phyloP scores from a whole-genome alignment of 1,284 basidiomycete genomes.

The Trichosporon ovoides region DNA sequence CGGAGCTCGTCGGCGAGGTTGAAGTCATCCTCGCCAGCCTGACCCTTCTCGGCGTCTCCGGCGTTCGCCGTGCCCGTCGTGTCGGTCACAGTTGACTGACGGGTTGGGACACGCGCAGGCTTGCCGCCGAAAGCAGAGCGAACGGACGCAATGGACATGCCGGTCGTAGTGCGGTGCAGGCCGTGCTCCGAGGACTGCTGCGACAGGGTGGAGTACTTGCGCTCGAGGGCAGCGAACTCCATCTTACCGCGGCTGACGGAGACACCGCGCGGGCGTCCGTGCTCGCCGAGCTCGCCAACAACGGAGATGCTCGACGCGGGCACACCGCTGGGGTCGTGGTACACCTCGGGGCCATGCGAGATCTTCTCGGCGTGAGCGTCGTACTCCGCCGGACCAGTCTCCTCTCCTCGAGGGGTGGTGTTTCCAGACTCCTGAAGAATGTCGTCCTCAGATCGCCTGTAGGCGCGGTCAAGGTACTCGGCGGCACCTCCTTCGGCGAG shows the following conservation, averaged over 20 bases:
- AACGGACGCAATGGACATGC: conserved; percentile 22
- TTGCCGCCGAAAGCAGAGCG: conserved; percentile 17
- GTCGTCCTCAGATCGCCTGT: background rate
- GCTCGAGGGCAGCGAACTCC: conserved; percentile 43
- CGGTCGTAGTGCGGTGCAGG: conserved; percentile 31
- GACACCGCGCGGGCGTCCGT: conserved; percentile 20
- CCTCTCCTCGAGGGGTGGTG: background rate
- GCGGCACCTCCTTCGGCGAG: background rate
- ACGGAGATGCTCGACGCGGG: conserved; percentile 19
- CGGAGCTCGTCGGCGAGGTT: conserved; percentile 67
- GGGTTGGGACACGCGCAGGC: conserved; percentile 20
- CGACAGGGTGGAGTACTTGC: conserved; percentile 40
- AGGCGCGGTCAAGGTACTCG: background rate
- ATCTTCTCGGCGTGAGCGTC: background rate
- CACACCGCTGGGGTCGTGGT: conserved; percentile 7
- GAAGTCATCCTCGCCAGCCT: conserved; percentile 32
- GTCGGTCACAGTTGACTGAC: conserved; percentile 1
- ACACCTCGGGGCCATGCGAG: background rate
- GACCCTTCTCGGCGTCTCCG: conserved; percentile 36
- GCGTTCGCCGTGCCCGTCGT: background rate
- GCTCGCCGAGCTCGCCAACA: conserved; percentile 34
- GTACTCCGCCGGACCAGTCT: background rate
- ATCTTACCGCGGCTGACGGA: conserved; percentile 37
- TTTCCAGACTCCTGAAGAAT: background rate
- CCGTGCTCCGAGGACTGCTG: conserved; percentile 30